These are phyloP conservation scores for Fusarium palustre DNA, from an alignment of 2,329 filamentous ascomycete genomes.

Conservation along the genomic window DNA sequence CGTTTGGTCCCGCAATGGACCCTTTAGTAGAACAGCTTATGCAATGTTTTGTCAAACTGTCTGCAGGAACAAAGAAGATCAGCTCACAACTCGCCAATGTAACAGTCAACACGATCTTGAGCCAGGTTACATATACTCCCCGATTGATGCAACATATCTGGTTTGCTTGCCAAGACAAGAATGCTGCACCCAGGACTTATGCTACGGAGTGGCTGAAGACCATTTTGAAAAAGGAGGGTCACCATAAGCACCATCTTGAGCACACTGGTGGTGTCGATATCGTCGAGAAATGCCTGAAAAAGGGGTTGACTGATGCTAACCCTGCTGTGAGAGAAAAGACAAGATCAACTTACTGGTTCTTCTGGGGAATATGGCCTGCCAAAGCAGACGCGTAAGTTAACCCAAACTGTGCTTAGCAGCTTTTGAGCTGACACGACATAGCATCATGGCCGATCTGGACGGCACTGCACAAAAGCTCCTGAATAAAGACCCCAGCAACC, in stretches of 20 bases:
- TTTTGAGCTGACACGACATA: constrained; percentile 52
- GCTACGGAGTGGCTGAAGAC: constrained; percentile 87
- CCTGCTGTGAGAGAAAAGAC: constrained; percentile 89
- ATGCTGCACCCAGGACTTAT: constrained; percentile 85
- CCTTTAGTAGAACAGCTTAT: constrained; percentile 90
- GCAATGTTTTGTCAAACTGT: constrained; percentile 90
- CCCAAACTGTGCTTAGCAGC: not conserved
- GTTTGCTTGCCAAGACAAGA: constrained; percentile 89
- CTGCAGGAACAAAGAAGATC: constrained; percentile 92
- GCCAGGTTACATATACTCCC: constrained; percentile 80
- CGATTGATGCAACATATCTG: constrained; percentile 89
- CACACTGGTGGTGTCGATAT: constrained; percentile 85
- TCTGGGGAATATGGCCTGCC: constrained; percentile 80
- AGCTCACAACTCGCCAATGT: constrained; percentile 83
- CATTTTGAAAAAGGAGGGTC: constrained; percentile 78
- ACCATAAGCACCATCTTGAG: constrained; percentile 85
- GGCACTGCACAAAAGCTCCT: constrained; percentile 81
- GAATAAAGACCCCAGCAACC: constrained; percentile 86
- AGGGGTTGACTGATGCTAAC: constrained; percentile 89
- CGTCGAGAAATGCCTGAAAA: constrained; percentile 89
- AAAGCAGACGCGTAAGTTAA: constrained; percentile 75
- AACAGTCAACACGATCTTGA: constrained; percentile 84
- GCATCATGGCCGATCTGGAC: constrained; percentile 83
- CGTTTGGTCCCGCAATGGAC: constrained; percentile 82
- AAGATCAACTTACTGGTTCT: constrained; percentile 88